Base-by-base conservation (phyloP, 345 rosid species). In the Xanthoceras sorbifolium region DNA sequence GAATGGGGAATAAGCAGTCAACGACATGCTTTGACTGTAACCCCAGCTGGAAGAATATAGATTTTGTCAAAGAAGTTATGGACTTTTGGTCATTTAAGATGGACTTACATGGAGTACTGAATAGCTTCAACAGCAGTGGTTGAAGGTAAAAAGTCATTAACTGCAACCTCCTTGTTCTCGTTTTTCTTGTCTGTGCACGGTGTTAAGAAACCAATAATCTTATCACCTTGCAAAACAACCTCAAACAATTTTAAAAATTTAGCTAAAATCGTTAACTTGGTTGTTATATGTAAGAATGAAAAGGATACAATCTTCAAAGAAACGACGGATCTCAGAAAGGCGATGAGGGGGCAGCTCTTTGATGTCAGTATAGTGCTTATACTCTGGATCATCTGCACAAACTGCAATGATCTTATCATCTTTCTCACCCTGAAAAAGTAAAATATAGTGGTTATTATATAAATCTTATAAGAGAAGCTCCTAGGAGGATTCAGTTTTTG, bases 361-460 rank as follows among this genome's bases (percentile, higher is more conserved):
- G 85, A 95, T 89, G 81, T 93, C 97, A 11, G 85, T 90, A 78
- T 83, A 95, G 84, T 95, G 96, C 82, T 85, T 92, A 81, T 91
- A 95, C 83, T 95, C 99, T 1, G 99, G 99, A 87, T 95, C 99
- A 72, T 95, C 99, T 31, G 94, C 98, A 80, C 99, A 95, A 3
- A 95, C 98, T 52, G 99, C 99, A 11, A 95, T 95, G 79, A 95
- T 93, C 86, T 95, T 95, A 81, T 95, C 99, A 77, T 95, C 99
- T 86, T 92, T 95, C 88, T 93, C 98, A 66, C 99, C 99, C 98
- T 94, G 78, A 20, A 71, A 25, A 14, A 67, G 10, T 42, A 73
- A 44, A 22, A 76, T 25, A 63, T 54, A 64, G 25, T 42, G 18
- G 26, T 63, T 77, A 73, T 69, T 72, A 52, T 29, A 40, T 38